phyloP scores from a whole-genome alignment of 2,329 filamentous ascomycete genomes.

The Diaporthe ampelina region DNA sequence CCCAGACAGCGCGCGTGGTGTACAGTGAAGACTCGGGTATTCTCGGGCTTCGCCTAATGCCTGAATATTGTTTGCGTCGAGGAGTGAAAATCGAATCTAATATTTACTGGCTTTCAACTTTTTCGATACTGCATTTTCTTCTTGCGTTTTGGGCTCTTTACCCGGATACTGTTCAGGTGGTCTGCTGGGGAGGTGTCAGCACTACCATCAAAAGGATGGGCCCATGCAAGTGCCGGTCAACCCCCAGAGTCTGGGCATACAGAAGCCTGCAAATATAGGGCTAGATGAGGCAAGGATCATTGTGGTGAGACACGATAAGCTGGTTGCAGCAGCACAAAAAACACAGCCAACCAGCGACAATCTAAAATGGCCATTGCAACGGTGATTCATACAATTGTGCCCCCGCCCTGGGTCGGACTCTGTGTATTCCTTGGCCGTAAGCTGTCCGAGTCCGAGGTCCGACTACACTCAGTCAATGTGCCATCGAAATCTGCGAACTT shows the following conservation, averaged over 20 bases:
- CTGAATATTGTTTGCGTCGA: not conserved
- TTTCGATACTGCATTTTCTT: too few relatives aligned
- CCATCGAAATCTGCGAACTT: not conserved
- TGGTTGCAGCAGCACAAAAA: not conserved
- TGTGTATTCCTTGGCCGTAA: not conserved
- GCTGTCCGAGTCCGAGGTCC: not conserved
- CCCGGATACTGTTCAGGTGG: not conserved
- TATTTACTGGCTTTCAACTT: not conserved
- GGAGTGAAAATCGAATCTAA: not conserved
- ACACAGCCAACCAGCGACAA: not conserved
- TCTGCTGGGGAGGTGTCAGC: not conserved
- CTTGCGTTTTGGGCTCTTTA: too few relatives aligned
- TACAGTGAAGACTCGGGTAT: not conserved
- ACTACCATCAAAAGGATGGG: not conserved
- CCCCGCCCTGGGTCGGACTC: not conserved
- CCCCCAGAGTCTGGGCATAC: not conserved
- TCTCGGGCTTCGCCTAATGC: not conserved
- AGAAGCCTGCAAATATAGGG: not conserved
- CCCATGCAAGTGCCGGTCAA: not conserved
- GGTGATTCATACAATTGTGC: conserved; percentile 18
- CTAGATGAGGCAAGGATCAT: not conserved
- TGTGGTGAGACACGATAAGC: not conserved
- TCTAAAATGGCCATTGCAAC: not conserved
- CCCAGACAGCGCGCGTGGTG: not conserved
- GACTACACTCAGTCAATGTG: too few relatives aligned